Base-by-base conservation (phyloP, 768 basidiomycete species). In the Phaffia australis region DNA sequence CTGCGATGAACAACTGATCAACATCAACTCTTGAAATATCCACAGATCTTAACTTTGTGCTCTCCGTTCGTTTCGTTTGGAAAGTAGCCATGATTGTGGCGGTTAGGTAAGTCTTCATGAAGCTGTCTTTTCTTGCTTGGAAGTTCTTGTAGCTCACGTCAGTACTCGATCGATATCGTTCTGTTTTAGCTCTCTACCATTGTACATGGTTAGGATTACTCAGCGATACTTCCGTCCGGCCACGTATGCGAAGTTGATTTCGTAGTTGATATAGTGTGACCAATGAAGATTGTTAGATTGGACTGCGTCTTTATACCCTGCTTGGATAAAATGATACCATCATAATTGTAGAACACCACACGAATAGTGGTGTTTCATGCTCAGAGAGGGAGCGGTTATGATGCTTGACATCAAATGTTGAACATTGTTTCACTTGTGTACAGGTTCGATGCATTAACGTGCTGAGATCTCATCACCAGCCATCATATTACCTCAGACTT, bases 41-140 rank as follows among this genome's bases (percentile, higher is more conserved):
- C 23, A 8, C 72, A 97, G 94, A 99, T 78, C 84, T 95, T 56
- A 81, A 87, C 0, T 98, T 98, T 73, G 93, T 98, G 49, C 80
- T 94, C 5, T 89, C 94, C 5, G 74, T 84, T 46, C 83, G 84
- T 27, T 99, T 97, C 77, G 84, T 85, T 25, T 93, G 89, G 89
- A 98, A 97, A 77, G 88, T 95, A 16, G 87, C 87, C 0, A 84
- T 94, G 56, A 95, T 98, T 73, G 92, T 99, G 2, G 90, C 87
- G 8, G 83, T 99, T 77, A 67, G 66, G 66, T 67, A 25, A 42
- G 62, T 62, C 30, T 42, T 35, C 3, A n/a, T n/a, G n/a, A n/a
- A n/a, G n/a, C 16, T 21, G 25, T 35, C 49, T 48, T 42, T 47
- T 52, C 2, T 48, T 25, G 1, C 1, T 47, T 25, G 21, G 15